These are phyloP conservation scores for Oryza punctata DNA, from an alignment of 176 grass and related monocot species.

Conservation along the genomic window DNA sequence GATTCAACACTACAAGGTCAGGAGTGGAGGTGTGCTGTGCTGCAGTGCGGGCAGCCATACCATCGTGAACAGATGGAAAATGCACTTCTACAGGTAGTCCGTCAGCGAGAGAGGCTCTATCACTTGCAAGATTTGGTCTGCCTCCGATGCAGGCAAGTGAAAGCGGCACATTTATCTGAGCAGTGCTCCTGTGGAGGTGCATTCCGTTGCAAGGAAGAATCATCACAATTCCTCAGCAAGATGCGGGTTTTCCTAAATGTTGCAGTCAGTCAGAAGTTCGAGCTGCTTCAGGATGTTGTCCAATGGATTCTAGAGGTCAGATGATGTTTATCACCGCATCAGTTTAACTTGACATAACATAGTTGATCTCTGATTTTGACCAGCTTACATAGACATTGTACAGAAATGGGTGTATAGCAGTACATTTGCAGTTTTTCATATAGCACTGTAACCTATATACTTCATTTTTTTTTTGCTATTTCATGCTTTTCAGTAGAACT, in stretches of 20 bases:
- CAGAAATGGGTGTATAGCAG: not conserved
- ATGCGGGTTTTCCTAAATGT: constrained; percentile 75
- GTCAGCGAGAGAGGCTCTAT: constrained; percentile 91
- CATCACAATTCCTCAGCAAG: constrained; percentile 59
- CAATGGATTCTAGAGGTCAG: constrained; percentile 72
- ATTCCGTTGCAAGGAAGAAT: constrained; percentile 74
- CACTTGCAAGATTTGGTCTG: constrained; percentile 93
- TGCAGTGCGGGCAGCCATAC: constrained; percentile 80
- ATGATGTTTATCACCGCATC: constrained; percentile 9
- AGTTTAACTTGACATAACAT: not conserved
- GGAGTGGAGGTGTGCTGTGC: constrained; percentile 65
- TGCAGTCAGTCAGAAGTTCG: constrained; percentile 62
- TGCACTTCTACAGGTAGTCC: constrained; percentile 76
- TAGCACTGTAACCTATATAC: not conserved
- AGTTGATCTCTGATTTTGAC: not conserved
- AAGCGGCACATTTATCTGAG: constrained; percentile 75
- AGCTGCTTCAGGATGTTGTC: constrained; percentile 66
- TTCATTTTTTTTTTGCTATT: not conserved
- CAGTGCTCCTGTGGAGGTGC: constrained; percentile 87
- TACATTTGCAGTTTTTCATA: not conserved
- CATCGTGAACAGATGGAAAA: constrained; percentile 81
- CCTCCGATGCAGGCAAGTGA: constrained; percentile 82
- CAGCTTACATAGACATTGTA: constrained; percentile 17
- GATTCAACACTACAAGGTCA: constrained; percentile 57
- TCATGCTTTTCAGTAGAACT: not conserved